Evolutionary conservation across 2,329 filamentous ascomycete genomes (phyloP).

Genomic region (Aspergillus pseudoviridinutans): DNA sequence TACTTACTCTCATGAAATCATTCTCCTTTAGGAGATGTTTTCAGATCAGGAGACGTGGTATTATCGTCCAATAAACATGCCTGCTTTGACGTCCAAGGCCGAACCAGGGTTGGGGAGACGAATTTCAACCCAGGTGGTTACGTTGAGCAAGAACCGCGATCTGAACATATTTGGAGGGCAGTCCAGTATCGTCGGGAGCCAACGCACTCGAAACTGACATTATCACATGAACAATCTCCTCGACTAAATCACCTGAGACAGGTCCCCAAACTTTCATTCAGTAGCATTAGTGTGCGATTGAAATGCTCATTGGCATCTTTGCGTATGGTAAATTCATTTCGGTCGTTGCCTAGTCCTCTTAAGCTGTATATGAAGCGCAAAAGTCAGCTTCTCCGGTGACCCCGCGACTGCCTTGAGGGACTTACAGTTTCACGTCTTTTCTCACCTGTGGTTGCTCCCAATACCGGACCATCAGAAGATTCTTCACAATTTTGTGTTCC

Average conservation of each 20-base stretch:
- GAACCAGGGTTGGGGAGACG: not conserved
- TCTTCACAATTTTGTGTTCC: constrained; percentile 47
- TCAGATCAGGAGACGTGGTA: not conserved
- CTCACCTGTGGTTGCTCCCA: constrained; percentile 36
- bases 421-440: constrained; percentile 31
- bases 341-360: constrained; percentile 25
- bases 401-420: constrained; percentile 3
- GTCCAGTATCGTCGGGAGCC: not conserved
- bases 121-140: not conserved
- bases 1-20: not conserved
- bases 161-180: not conserved
- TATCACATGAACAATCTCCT: not conserved
- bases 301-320: constrained; percentile 39
- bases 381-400: constrained; percentile 18
- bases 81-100: no score
- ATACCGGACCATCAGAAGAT: constrained; percentile 41
- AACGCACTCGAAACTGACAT: not conserved
- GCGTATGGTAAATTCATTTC: constrained; percentile 26
- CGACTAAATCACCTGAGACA: constrained; percentile 32
- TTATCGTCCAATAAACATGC: not conserved
- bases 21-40: not conserved
- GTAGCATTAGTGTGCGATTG: constrained; percentile 41
- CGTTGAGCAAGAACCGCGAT: not conserved
- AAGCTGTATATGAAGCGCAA: constrained; percentile 18
- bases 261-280: constrained; percentile 47